Evolutionary conservation across 176 grass and related monocot genomes (phyloP), one percentile per base, ranked within the genome.

Genomic region (Phragmites australis): DNA sequence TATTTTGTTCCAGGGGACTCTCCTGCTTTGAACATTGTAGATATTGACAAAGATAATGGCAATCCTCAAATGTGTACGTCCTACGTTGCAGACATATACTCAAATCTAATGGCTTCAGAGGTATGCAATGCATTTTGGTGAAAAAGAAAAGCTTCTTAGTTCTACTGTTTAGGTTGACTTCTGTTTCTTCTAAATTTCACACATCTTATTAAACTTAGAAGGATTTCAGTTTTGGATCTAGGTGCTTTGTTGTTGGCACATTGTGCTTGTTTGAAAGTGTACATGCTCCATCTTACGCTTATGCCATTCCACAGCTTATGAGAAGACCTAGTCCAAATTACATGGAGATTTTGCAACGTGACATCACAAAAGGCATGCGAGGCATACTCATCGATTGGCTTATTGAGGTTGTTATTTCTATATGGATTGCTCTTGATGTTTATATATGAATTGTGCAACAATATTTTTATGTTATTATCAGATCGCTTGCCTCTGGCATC

Each of bases 381-480:
- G 79, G 59, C n/a, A 90, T 90, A 74, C 73, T 90, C 34, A 90
- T 90, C 18, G 88, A 90, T 74, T 90, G 88, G 88, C 83, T 90
- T 86, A 83, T 90, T 21, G 88, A 90, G 83, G 88, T 90, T 67
- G 45, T 52, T 79, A 53, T 50, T 31, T 51, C 9, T 52, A 61
- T 80, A 21, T 65, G 46, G 18, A 55, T 37, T 57, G 19, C 25
- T 76, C 39, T 37, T 68, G 7, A 32, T 45, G 27, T 34, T 9
- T n/a, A 55, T 17, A 40, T 8, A 19, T 56, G 17, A n/a, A 30
- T 27, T 68, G 5, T 41, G 27, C 21, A 56, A 44, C 13, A 18
- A 18, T 30, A 4, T 54, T 53, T 21, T 22, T 21, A 40, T 15
- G 17, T 13, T 23, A 6, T 6, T 39, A 16, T 23, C 51, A 58